phyloP scores from a whole-genome alignment of 73 alveolate genomes.

The Symbiodinium pilosum region DNA sequence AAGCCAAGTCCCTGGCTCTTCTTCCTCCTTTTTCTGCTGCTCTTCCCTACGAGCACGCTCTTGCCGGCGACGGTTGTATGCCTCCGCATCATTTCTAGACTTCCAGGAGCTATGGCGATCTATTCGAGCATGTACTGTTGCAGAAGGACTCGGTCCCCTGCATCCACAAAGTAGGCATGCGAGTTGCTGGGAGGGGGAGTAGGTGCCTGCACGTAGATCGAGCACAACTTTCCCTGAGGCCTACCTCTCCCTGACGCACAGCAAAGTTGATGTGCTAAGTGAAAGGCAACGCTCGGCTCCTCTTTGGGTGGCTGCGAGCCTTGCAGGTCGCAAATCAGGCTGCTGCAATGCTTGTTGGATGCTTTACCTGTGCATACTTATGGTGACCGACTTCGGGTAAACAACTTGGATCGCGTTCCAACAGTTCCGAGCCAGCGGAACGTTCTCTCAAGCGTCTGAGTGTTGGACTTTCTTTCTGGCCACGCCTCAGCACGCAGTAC shows the following conservation, averaged over 20 bases:
- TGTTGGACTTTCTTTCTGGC: background rate
- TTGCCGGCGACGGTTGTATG: constrained; percentile 91
- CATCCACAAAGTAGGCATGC: constrained; percentile 66
- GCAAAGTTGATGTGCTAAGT: background rate
- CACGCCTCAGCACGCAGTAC: background rate
- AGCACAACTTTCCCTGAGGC: too few species aligned
- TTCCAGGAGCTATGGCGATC: too few species aligned
- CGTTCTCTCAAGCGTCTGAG: background rate
- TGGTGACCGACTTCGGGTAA: too few species aligned
- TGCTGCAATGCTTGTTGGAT: background rate
- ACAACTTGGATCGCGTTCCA: too few species aligned
- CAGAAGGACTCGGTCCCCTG: background rate
- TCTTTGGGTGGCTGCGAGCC: constrained; percentile 23
- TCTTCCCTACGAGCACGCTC: constrained; percentile 69
- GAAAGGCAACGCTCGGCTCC: background rate
- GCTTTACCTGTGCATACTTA: too few species aligned
- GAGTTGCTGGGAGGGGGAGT: background rate
- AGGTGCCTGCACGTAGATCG: background rate
- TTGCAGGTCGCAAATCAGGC: background rate
- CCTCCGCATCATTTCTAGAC: constrained; percentile 29
- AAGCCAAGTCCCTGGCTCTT: background rate
- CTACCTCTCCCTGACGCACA: too few species aligned
- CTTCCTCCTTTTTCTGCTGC: constrained; percentile 50
- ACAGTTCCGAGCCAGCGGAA: too few species aligned
- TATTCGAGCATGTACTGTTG: too few species aligned